Evolutionary conservation across 345 rosid genomes (phyloP), one percentile per base, ranked within the genome.

Genomic region (Leavenworthia alabamica): DNA sequence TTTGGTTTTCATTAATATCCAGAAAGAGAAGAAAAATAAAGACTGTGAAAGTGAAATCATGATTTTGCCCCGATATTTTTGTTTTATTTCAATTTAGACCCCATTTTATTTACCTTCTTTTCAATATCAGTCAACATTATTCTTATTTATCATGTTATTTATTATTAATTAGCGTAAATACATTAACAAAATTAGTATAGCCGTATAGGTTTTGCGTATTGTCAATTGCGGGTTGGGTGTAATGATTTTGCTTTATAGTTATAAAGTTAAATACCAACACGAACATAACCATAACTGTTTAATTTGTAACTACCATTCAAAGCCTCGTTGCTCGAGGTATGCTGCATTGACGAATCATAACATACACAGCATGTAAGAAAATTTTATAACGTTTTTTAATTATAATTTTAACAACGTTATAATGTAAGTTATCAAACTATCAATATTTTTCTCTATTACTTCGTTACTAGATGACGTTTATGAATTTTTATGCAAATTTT

Each of bases 1-100:
- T 71, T 71, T 71, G 31, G 6, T 71, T 71, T n/a, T 33, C 64
- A 64, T 27, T 58, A 64, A 64, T 43, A 24, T 71, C 56, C 56
- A 50, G 42, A 64, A 43, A 71, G 70, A 64, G 56, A 42, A 37
- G 42, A 33, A 37, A 53, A 35, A 22, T 29, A 49, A 37, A 55
- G 29, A 27, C 53, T 16, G 39, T 31, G 19, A 13, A 63, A 14
- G n/a, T 2, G 27, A 64, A 32, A 43, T 57, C 41, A 57, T 64
- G 0, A 43, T 42, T 58, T 71, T 42, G 8, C 65, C 75, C 64
- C 50, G 1, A 3, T 24, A 56, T 17, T 14, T 71, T 68, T 64
- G 32, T 35, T 42, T 64, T 41, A 22, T 20, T 32, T 24, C 60
- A 64, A 9, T 16, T 24, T 49, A 57, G 48, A 16, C 48, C 75